Conservation (phyloP, 2,329 filamentous ascomycete genomes). For the Talaromyces sp. region DNA sequence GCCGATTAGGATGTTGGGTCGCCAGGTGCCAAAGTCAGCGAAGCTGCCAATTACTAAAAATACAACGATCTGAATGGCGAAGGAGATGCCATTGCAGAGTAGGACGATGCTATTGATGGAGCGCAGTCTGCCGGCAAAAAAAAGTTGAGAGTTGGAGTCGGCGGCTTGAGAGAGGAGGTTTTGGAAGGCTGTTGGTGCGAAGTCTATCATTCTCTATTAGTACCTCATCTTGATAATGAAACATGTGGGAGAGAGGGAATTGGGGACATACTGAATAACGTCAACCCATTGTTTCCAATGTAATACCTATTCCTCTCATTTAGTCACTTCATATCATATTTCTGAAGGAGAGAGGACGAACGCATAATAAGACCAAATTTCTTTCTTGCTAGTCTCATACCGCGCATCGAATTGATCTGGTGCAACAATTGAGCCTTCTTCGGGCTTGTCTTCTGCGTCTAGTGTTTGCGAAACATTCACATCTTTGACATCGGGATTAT, state of each 20-base stretch:
- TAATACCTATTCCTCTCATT: conserved; percentile 51
- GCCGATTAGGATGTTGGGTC: conserved; percentile 60
- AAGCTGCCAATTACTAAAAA: conserved; percentile 48
- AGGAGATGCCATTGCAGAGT: conserved; percentile 64
- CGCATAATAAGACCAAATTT: conserved; percentile 58
- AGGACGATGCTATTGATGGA: conserved; percentile 66
- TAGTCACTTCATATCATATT: background rate
- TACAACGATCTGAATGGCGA: conserved; percentile 61
- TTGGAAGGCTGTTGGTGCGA: conserved; percentile 63
- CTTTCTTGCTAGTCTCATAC: conserved; percentile 51
- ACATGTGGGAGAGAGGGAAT: too few relatives aligned
- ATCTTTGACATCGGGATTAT: background rate
- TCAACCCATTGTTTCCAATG: conserved; percentile 63
- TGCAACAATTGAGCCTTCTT: conserved; percentile 42
- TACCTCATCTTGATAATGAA: too few relatives aligned
- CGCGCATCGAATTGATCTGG: conserved; percentile 55
- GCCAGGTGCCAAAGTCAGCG: conserved; percentile 63
- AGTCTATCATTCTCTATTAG: conserved; percentile 37
- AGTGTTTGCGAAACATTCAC: background rate
- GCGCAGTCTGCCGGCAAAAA: conserved; percentile 55
- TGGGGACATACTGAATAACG: conserved; percentile 50
- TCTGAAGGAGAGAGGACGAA: conserved; percentile 23
- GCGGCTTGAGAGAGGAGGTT: conserved; percentile 62
- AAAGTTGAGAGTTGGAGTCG: conserved; percentile 50
- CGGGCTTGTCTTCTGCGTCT: conserved; percentile 6